Evolutionary conservation across 1,284 basidiomycete genomes (phyloP).

Genomic region (Kwoniella shivajii): DNA sequence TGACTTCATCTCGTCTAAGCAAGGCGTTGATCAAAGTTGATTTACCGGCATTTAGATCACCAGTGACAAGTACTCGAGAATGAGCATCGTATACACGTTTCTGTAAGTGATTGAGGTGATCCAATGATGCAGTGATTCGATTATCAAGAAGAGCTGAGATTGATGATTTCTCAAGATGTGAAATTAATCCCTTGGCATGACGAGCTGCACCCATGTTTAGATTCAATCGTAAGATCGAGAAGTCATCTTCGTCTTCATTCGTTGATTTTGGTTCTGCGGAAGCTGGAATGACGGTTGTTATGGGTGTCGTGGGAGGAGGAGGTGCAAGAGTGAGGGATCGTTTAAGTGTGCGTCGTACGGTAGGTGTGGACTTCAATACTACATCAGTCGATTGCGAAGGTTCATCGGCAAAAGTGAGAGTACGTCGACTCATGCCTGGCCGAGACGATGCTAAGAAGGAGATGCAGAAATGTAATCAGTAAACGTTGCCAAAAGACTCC

Average conservation of each 20-base stretch:
- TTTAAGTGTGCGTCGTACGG: conserved; percentile 56
- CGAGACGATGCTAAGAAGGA: conserved; percentile 30
- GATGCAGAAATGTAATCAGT: conserved; percentile 14
- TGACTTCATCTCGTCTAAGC: conserved; percentile 74
- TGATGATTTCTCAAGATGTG: conserved; percentile 86
- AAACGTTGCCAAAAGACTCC: not conserved
- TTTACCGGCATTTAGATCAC: conserved; percentile 98
- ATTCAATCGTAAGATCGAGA: conserved; percentile 86
- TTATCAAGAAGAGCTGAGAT: conserved; percentile 91
- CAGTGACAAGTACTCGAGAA: conserved; percentile 97
- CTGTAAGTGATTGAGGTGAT: conserved; percentile 82
- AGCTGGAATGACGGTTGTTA: not conserved
- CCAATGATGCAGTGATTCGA: conserved; percentile 73
- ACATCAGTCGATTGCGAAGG: conserved; percentile 69
- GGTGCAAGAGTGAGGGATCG: conserved; percentile 46
- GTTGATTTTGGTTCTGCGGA: conserved; percentile 38
- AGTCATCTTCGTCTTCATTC: conserved; percentile 58
- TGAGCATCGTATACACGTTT: conserved; percentile 87
- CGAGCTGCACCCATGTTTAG: conserved; percentile 82
- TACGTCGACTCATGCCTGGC: conserved; percentile 59
- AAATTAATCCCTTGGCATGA: conserved; percentile 77
- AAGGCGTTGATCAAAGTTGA: conserved; percentile 97
- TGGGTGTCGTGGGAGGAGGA: conserved; percentile 6
- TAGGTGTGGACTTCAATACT: conserved; percentile 58
- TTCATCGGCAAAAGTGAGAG: conserved; percentile 80